These are phyloP conservation scores for Aspergillus aculeatus DNA, from an alignment of 2,329 filamentous ascomycete genomes.

Conservation along the genomic window DNA sequence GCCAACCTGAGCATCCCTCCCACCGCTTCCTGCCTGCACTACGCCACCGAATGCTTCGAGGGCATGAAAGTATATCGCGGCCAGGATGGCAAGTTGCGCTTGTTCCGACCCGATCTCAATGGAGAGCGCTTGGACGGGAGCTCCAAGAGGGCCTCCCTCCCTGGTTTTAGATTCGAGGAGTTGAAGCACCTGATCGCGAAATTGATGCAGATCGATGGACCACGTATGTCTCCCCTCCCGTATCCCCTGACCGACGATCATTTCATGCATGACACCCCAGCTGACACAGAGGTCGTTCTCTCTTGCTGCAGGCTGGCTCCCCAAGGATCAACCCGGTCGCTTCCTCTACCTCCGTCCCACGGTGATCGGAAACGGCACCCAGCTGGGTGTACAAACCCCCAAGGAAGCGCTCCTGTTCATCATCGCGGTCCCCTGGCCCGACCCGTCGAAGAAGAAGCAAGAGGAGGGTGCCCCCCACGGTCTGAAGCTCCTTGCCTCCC, in stretches of 20 bases:
- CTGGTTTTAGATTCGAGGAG: constrained; percentile 68
- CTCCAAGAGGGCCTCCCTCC: constrained; percentile 67
- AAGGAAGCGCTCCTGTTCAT: constrained; percentile 86
- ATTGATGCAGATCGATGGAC: constrained; percentile 66
- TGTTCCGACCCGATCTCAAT: constrained; percentile 77
- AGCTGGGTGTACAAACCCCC: constrained; percentile 77
- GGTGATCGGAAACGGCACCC: constrained; percentile 77
- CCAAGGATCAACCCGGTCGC: constrained; percentile 57
- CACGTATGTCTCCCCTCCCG: constrained; percentile 44
- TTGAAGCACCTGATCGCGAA: constrained; percentile 71
- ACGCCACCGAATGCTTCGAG: constrained; percentile 89
- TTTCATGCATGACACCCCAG: neutral
- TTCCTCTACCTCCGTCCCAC: constrained; percentile 86
- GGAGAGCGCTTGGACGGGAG: constrained; percentile 60
- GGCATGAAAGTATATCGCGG: constrained; percentile 73
- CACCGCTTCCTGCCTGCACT: constrained; percentile 78
- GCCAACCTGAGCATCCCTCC: constrained; percentile 76
- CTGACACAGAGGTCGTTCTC: neutral
- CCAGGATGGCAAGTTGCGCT: constrained; percentile 67
- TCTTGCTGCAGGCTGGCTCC: constrained; percentile 65
- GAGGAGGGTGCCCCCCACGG: constrained; percentile 22
- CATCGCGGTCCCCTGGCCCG: constrained; percentile 55
- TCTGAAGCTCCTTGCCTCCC: constrained; percentile 72
- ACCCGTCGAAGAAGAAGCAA: constrained; percentile 30
- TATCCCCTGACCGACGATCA: neutral